These are phyloP conservation scores for Lachancea nothofagi DNA, from an alignment of 805 yeast species.

Conservation along the genomic window DNA sequence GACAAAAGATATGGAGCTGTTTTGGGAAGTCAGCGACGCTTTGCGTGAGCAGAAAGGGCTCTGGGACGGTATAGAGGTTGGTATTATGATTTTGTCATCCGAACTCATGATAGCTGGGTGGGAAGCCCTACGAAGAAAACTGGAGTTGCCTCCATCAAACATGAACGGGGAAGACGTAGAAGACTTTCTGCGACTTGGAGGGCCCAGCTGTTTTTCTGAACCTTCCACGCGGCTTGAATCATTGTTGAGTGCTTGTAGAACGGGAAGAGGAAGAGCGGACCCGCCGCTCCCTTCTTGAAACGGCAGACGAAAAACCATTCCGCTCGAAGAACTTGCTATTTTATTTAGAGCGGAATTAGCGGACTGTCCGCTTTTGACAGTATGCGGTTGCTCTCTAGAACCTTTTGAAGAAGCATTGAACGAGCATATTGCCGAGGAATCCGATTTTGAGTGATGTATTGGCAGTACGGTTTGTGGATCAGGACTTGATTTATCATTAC, in stretches of 20 bases:
- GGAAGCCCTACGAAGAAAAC: conserved; percentile 22
- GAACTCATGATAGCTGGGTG: conserved; percentile 17
- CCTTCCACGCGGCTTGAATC: not conserved
- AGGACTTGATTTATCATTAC: not conserved
- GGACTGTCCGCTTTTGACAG: not conserved
- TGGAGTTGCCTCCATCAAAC: conserved; percentile 1
- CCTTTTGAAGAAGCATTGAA: conserved; percentile 3
- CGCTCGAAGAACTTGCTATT: conserved; percentile 31
- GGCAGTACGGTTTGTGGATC: not conserved
- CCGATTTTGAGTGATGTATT: conserved; percentile 6
- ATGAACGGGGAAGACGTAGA: conserved; percentile 3
- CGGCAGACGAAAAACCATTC: conserved; percentile 55
- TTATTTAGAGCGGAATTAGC: conserved; percentile 8
- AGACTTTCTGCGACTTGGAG: conserved; percentile 6
- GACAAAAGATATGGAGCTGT: conserved; percentile 26
- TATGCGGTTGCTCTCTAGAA: conserved; percentile 4
- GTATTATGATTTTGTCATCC: not conserved
- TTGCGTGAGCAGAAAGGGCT: conserved; percentile 32
- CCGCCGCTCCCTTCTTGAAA: conserved; percentile 39
- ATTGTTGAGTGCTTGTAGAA: not conserved
- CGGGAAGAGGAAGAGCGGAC: not conserved
- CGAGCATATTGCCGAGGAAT: not conserved
- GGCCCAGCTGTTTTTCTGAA: conserved; percentile 1
- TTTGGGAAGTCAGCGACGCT: conserved; percentile 36
- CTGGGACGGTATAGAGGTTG: not conserved